A percentile compares a stretch with the other conserved stretches of the same genome.
These are phyloP conservation scores for Medicago ruthenica DNA, from an alignment of 306 rosid genomes.

Conservation along the genomic window DNA sequence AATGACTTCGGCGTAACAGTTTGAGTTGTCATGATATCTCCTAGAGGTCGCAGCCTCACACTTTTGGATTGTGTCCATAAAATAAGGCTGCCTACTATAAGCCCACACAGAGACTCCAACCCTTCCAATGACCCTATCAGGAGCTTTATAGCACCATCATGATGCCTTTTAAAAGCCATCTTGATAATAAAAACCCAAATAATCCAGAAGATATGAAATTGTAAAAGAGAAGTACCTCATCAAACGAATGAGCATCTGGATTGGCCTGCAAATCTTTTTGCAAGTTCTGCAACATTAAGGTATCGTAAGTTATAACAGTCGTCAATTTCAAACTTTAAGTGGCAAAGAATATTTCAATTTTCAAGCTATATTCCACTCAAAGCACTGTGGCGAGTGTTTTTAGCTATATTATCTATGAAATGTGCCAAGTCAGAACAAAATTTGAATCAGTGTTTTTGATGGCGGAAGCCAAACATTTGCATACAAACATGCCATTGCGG, in stretches of 20 bases:
- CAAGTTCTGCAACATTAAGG: constrained; percentile 61
- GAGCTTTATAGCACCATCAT: neutral
- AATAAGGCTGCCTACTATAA: too few relatives aligned
- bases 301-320: constrained; percentile 10
- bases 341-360: neutral
- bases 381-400: neutral
- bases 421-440: constrained; percentile 3
- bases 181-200: constrained; percentile 13
- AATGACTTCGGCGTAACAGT: too few relatives aligned
- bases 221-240: constrained; percentile 64
- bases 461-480: too few relatives aligned
- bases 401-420: neutral
- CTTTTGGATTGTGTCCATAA: too few relatives aligned
- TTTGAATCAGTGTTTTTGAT: too few relatives aligned
- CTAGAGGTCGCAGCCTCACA: too few relatives aligned
- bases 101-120: too few relatives aligned
- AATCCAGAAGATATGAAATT: constrained; percentile 23
- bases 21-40: too few relatives aligned
- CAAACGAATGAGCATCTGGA: constrained; percentile 82
- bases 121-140: too few relatives aligned
- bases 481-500: too few relatives aligned
- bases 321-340: neutral
- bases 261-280: constrained; percentile 72
- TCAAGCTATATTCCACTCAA: neutral
- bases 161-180: neutral